Base-by-base conservation (phyloP, 225 moss, liverwort and hornwort genomes). In the Ulota crispa region DNA sequence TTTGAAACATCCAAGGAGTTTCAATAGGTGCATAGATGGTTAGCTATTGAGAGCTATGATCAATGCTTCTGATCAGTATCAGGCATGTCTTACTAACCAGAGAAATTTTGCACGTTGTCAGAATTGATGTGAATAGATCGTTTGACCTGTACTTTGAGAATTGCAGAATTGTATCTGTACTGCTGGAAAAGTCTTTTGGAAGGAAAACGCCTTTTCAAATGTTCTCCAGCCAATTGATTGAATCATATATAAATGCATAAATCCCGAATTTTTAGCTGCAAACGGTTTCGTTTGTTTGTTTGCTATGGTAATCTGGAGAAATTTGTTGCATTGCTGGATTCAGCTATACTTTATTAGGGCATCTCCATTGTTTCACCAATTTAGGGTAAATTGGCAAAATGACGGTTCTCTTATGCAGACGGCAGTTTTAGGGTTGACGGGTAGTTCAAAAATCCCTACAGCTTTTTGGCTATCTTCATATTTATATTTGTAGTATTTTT, bases 11-110 rank as follows among this genome's bases (percentile, higher is more conserved):
- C 52, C 32, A 61, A 39, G 24, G 83, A 30, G 54, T 73, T 65
- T 79, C 65, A 45, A 64, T 70, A 75, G 82, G 75, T 45, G 56
- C 70, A 70, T 30, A 69, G 55, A 69, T 79, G 71, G n/a, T 71
- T 83, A 75, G 9, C 50, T 64, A 75, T 71, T 71, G 63, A 82
- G 78, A 64, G 63, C 30, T 39, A 64, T 43, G 52, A 73, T 73
- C 12, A 11, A 67, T 68, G 39, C 50, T 67, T 72, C 30, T 81
- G 50, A 61, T 34, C 78, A 75, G 50, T 24, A 76, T 53, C 54
- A 72, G 76, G 65, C 76, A 77, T 55, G 81, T 34, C 31, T 75
- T 69, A 27, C 64, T 37, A 43, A 21, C 69, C 41, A 42, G 18
- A 59, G 43, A 52, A 61, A 26, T 50, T 45, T 72, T 67, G 23